Evolutionary conservation across 805 yeast genomes (phyloP).

Genomic region (Candida incommunis): DNA sequence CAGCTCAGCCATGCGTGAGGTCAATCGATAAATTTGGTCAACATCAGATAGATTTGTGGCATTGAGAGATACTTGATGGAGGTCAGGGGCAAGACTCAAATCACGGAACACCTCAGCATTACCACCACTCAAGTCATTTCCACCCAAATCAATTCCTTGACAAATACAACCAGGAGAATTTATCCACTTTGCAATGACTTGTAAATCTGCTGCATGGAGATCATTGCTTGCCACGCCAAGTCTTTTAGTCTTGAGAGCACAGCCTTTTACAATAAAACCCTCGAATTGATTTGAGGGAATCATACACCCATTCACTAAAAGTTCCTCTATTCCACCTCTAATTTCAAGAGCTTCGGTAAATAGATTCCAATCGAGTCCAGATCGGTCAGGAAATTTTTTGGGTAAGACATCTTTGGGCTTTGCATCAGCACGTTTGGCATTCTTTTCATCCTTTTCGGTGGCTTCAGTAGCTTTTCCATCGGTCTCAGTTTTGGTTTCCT

Average conservation of each 20-base stretch:
- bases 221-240: slow-evolving; percentile 71
- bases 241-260: slow-evolving; percentile 38
- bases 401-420: no score
- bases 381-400: slow-evolving; percentile 32
- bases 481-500: background rate
- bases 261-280: slow-evolving; percentile 45
- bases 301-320: slow-evolving; percentile 66
- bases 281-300: slow-evolving; percentile 33
- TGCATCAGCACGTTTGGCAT: slow-evolving; percentile 6
- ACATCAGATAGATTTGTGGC: slow-evolving; percentile 42
- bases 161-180: slow-evolving; percentile 27
- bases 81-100: slow-evolving; percentile 14
- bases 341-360: slow-evolving; percentile 53
- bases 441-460: slow-evolving; percentile 17
- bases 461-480: slow-evolving; percentile 31
- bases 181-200: slow-evolving; percentile 46
- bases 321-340: slow-evolving; percentile 67
- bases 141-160: slow-evolving; percentile 72
- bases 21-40: slow-evolving; percentile 30
- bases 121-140: slow-evolving; percentile 40
- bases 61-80: slow-evolving; percentile 46
- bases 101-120: slow-evolving; percentile 3
- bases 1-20: slow-evolving; percentile 31
- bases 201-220: slow-evolving; percentile 43
- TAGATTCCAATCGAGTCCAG: slow-evolving; percentile 72